phyloP scores from a whole-genome alignment of 2,329 filamentous ascomycete genomes.

The Trichophyton benhamiae region DNA sequence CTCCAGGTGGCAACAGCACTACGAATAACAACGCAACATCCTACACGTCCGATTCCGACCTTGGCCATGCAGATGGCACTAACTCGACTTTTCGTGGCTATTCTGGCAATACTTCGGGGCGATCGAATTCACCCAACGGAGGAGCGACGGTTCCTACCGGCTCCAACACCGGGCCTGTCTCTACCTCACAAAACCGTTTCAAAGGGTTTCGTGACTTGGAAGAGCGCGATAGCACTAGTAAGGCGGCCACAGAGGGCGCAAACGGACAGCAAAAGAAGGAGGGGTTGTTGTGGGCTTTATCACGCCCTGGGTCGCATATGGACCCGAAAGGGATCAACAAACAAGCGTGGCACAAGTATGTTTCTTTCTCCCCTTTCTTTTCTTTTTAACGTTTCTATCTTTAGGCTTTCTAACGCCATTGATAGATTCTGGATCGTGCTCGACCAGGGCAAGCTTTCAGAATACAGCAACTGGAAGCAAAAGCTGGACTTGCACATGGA shows the following conservation, averaged over 20 bases:
- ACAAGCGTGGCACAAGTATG: conserved; percentile 96
- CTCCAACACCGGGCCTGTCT: conserved; percentile 17
- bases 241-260: conserved; percentile 43
- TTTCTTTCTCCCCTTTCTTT: not conserved
- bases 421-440: conserved; percentile 92
- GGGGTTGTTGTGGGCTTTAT: conserved; percentile 87
- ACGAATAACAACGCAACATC: conserved; percentile 31
- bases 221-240: conserved; percentile 55
- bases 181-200: conserved; percentile 48
- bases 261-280: conserved; percentile 68
- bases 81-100: conserved; percentile 52
- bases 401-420: not conserved
- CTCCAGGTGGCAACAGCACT: conserved; percentile 20
- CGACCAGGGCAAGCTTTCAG: conserved; percentile 89
- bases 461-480: conserved; percentile 99
- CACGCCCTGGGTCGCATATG: conserved; percentile 81
- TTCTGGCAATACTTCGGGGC: conserved; percentile 35
- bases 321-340: conserved; percentile 94
- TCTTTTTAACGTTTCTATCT: not conserved
- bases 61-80: conserved; percentile 62
- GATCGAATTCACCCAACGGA: conserved; percentile 30
- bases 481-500: conserved; percentile 94
- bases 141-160: conserved; percentile 7
- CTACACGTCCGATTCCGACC: conserved; percentile 53
- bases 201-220: conserved; percentile 88